A percentile compares a stretch with the other conserved stretches of the same genome.
Evolutionary conservation across 139 green algal species (phyloP).

Genomic region (Gonium pectorale): DNA sequence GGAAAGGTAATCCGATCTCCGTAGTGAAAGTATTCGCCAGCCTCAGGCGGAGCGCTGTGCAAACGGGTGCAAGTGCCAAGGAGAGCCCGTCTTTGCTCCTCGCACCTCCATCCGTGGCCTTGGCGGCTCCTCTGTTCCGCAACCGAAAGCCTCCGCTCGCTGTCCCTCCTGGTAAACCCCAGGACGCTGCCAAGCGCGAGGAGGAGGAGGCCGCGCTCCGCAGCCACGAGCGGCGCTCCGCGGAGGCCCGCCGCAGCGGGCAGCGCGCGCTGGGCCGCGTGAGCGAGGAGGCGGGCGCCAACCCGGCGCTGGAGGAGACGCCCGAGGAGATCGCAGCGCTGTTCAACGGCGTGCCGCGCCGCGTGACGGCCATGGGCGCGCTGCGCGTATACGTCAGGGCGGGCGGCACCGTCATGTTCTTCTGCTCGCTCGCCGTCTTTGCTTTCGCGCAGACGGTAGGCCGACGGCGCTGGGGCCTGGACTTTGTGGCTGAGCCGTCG

Average conservation of each 20-base stretch:
- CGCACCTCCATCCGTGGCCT: too few relatives aligned
- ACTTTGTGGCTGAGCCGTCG: not conserved
- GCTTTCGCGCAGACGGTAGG: constrained; percentile 57
- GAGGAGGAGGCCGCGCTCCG: constrained; percentile 39
- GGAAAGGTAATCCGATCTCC: too few relatives aligned
- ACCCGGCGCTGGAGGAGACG: constrained; percentile 28
- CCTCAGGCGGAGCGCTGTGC: too few relatives aligned
- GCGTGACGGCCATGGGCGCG: constrained; percentile 32
- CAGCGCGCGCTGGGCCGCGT: constrained; percentile 14
- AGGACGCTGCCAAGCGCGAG: constrained; percentile 16
- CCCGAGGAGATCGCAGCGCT: constrained; percentile 52
- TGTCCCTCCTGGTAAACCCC: too few relatives aligned
- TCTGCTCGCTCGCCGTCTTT: constrained; percentile 59
- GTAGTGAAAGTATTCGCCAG: too few relatives aligned
- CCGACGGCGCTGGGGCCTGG: not conserved
- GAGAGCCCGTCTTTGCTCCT: too few relatives aligned
- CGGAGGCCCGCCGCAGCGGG: constrained; percentile 9
- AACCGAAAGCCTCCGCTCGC: too few relatives aligned
- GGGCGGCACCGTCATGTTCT: constrained; percentile 52
- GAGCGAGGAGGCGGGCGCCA: not conserved
- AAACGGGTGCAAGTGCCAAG: too few relatives aligned
- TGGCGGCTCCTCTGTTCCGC: too few relatives aligned
- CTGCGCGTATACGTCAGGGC: constrained; percentile 56
- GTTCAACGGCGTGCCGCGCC: constrained; percentile 54
- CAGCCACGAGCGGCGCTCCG: not conserved